Evolutionary conservation across 2,329 filamentous ascomycete genomes (phyloP), one percentile per base, ranked within the genome.

Genomic region (Neodidymelliopsis sp.): DNA sequence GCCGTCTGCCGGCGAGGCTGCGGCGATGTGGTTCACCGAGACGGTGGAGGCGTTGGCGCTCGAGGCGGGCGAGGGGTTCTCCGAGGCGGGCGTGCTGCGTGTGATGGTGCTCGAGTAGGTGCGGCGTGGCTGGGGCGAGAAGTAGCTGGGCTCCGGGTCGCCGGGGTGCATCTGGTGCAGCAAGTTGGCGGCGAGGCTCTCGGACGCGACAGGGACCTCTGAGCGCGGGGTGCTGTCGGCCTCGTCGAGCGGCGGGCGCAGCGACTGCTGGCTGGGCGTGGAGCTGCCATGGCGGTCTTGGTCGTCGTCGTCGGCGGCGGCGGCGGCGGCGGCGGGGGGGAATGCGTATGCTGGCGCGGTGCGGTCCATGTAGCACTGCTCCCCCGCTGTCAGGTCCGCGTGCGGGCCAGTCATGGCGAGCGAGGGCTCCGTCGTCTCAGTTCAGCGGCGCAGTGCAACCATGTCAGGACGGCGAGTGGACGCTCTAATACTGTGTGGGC

Each of bases 141-240:
- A 73, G 64, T 73, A 74, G 47, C 60, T 64, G 23, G 66, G 64
- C 47, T 71, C 68, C 8, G 55, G 63, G 53, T 65, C 64, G 57
- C 44, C 55, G 35, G 43, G 46, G 40, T 55, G 63, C 36, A 34
- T 28, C 27, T 60, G 58, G 23, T 59, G 54, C 46, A 57, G 55
- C 40, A 61, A 49, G 16, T 52, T 47, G 28, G 61, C 54, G 35
- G 57, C 56, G 44, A 61, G 42, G 29, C 56, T 49, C n/a, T 67
- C 65, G 34, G 63, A 55, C 10, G 63, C 47, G 15, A 67, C 69
- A 41, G 73, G 74, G 35, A 69, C 53, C 57, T 75, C 75, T 5
- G 73, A 74, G 47, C 73, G 70, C 36, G 73, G 72, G 11, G 74
- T 77, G 54, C 60, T 65, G 62, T 74, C 73, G 25, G 62, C 55